Evolutionary conservation across 2,329 filamentous ascomycete genomes (phyloP).

Genomic region (Phyllosticta citriasiana): DNA sequence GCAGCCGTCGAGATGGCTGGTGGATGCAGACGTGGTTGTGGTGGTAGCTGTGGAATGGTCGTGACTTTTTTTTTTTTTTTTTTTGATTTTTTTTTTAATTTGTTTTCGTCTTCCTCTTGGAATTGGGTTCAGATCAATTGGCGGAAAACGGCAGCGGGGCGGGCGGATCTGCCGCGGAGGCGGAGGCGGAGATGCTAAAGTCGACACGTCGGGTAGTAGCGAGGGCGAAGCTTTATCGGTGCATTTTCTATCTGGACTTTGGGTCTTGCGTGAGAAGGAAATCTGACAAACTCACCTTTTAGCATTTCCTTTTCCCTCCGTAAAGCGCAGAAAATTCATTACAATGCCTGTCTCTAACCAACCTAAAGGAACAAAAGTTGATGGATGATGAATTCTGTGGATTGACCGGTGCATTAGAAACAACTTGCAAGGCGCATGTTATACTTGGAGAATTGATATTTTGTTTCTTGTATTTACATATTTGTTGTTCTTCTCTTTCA

Average conservation of each 20-base stretch:
- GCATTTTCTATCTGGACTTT: not conserved
- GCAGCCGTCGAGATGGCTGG: not conserved
- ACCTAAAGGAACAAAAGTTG: too few relatives aligned
- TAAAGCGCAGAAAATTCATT: too few relatives aligned
- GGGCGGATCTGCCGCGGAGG: not conserved
- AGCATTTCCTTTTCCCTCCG: too few relatives aligned
- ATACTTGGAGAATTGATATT: not conserved
- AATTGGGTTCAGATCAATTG: not conserved
- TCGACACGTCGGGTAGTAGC: not conserved
- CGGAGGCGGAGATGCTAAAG: not conserved
- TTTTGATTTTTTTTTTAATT: too few relatives aligned
- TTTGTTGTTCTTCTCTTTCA: not conserved
- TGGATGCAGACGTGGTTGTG: not conserved
- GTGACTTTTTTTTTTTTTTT: too few relatives aligned
- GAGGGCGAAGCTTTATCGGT: not conserved
- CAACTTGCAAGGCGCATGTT: not conserved
- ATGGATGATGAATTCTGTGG: not conserved
- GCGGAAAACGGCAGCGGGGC: not conserved
- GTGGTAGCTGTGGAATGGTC: not conserved
- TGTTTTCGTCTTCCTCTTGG: too few relatives aligned
- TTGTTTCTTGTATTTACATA: not conserved
- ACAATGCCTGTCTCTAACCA: too few relatives aligned
- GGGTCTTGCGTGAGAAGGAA: too few relatives aligned
- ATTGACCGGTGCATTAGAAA: not conserved
- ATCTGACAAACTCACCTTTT: too few relatives aligned